Evolutionary conservation across 2,329 filamentous ascomycete species (phyloP).

Genomic region (Ophiostoma perfectum): DNA sequence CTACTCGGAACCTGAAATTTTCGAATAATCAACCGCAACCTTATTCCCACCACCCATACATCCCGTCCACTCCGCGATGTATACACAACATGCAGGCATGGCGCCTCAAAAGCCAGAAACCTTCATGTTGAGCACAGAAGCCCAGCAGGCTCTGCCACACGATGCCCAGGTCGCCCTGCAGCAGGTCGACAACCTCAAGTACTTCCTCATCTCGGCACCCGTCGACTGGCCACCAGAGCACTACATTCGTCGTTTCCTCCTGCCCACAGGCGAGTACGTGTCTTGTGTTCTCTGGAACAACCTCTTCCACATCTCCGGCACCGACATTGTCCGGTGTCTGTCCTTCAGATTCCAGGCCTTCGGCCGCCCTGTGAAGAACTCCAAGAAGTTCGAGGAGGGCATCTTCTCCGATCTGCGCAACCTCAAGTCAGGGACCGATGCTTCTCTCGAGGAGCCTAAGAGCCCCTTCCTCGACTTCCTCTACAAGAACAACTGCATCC

Average conservation of each 20-base stretch:
- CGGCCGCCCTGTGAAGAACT: constrained; percentile 96
- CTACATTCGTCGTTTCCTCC: constrained; percentile 89
- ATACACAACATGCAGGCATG: constrained; percentile 80
- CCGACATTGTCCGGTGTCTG: constrained; percentile 95
- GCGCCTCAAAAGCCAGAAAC: constrained; percentile 96
- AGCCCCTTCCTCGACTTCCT: constrained; percentile 97
- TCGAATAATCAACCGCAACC: background rate
- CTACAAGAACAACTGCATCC: constrained; percentile 99
- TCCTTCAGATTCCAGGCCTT: constrained; percentile 99
- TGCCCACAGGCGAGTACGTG: constrained; percentile 97
- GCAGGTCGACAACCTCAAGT: constrained; percentile 98
- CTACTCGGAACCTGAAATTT: constrained; percentile 8
- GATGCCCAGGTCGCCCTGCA: constrained; percentile 18
- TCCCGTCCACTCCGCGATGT: constrained; percentile 51
- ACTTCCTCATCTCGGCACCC: constrained; percentile 97
- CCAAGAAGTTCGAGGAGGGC: constrained; percentile 99
- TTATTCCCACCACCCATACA: background rate
- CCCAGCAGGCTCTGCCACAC: constrained; percentile 85
- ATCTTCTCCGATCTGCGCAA: constrained; percentile 99
- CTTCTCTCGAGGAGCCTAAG: constrained; percentile 96
- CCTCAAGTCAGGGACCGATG: constrained; percentile 95
- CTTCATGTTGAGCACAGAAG: constrained; percentile 96
- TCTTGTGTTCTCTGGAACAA: constrained; percentile 99
- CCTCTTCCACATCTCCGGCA: constrained; percentile 98
- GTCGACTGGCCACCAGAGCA: constrained; percentile 97